Evolutionary conservation across 2,329 filamentous ascomycete genomes (phyloP).

Genomic region (Arthrobotrys musiformis): DNA sequence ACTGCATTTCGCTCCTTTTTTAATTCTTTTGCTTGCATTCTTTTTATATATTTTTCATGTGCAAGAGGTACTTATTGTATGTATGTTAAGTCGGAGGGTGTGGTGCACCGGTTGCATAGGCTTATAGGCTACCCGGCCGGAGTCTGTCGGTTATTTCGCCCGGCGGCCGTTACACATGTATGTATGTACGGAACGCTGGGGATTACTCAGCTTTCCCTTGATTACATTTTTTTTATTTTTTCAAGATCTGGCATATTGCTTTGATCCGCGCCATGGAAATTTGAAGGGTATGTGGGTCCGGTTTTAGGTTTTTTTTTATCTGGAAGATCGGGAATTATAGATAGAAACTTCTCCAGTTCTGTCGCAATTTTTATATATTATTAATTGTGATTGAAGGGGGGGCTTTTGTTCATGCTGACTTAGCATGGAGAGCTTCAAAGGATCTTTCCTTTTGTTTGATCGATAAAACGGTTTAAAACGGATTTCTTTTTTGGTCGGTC

Average conservation of each 20-base stretch:
- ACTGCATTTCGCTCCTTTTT: not conserved
- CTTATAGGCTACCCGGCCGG: too few relatives aligned
- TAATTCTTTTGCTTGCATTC: not conserved
- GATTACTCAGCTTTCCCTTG: slow-evolving; percentile 14
- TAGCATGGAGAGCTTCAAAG: too few relatives aligned
- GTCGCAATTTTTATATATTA: slow-evolving; percentile 3
- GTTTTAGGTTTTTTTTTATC: slow-evolving; percentile 19
- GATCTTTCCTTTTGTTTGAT: too few relatives aligned
- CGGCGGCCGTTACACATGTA: too few relatives aligned
- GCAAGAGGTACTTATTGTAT: not conserved
- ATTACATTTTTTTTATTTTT: not conserved
- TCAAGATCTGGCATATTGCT: slow-evolving; percentile 1
- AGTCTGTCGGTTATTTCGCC: too few relatives aligned
- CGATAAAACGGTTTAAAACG: too few relatives aligned
- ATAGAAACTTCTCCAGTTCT: not conserved
- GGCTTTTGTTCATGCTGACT: too few relatives aligned
- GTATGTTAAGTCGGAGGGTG: too few relatives aligned
- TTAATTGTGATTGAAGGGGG: not conserved
- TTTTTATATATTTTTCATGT: not conserved
- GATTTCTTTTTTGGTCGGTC: too few relatives aligned
- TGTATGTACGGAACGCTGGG: not conserved
- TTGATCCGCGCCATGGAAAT: slow-evolving; percentile 1
- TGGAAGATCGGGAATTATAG: slow-evolving; percentile 9
- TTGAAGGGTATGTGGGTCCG: not conserved
- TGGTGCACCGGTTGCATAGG: too few relatives aligned